Base-by-base conservation (phyloP, 1,284 basidiomycete species). In the Fomes fomentarius region DNA sequence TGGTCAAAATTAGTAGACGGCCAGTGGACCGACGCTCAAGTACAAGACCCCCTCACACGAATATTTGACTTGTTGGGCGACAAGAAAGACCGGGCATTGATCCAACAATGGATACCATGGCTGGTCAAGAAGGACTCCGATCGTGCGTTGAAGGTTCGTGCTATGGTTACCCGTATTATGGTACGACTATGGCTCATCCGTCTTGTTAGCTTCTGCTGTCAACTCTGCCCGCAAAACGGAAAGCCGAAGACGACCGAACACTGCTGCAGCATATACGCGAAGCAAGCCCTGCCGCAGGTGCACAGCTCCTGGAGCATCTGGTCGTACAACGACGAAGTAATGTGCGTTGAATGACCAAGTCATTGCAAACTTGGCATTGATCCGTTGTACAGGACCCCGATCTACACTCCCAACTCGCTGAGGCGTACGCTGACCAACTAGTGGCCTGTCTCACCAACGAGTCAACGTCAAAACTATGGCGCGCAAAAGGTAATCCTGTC, bases 71-170 rank as follows among this genome's bases (percentile, higher is more conserved):
- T 93, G 14, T 74, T 96, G 2, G 80, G 73, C 28, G 79, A 76
- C 50, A 83, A 80, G 58, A 77, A 80, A 38, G 86, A 92, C 65
- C 79, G 82, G 22, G 67, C 74, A 5, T 64, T 93, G 42, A 82
- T 86, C 3, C 83, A 87, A 54, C 78, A 82, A 47, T 95, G 93
- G 83, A 89, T 83, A 0, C 70, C 93, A 5, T 96, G 95, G 94
- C 71, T 98, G 21, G 79, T 86, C 0, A 81, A 80, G 61, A 80
- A 81, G 24, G 84, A 92, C 67, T 74, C 82, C 0, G 84, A 88
- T 17, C 81, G 82, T 34, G 93, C 87, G 1, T 68, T 96, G 31
- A 84, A 85, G 74, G 93, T 93, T 61, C 47, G 53, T 37, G 8
- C n/a, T n/a, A 22, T 15, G 12, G 6, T 2, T 1, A 21, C n/a